Conservation (phyloP, 2,329 filamentous ascomycete genomes). For the Atkinsonella hypoxylon region DNA sequence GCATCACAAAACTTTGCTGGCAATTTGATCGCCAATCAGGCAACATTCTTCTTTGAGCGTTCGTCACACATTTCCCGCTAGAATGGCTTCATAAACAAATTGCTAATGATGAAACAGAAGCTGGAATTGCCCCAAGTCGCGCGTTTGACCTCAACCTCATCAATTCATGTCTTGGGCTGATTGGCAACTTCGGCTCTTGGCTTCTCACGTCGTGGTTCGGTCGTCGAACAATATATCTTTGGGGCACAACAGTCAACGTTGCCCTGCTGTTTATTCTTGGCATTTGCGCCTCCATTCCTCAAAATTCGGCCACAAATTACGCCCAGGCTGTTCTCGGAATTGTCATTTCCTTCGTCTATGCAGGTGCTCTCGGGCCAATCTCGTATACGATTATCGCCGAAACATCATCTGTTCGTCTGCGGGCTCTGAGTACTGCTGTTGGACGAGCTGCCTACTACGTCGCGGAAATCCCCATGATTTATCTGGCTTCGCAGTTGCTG, state of each 20-base stretch:
- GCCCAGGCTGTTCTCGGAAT: conserved; percentile 25
- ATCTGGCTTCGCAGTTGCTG: conserved; percentile 25
- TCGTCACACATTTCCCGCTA: conserved; percentile 6
- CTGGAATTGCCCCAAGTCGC: conserved; percentile 10
- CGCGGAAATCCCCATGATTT: conserved; percentile 29
- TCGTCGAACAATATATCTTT: conserved; percentile 28
- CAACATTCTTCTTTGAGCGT: conserved; percentile 44
- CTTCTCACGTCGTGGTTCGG: conserved; percentile 24
- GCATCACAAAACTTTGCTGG: conserved; percentile 47
- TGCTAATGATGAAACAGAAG: conserved; percentile 4
- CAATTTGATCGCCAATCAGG: conserved; percentile 50
- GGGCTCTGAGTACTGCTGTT: conserved; percentile 26
- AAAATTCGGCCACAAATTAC: conserved; percentile 22
- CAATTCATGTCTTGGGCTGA: conserved; percentile 17
- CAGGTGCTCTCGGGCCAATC: conserved; percentile 24
- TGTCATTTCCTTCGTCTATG: conserved; percentile 27
- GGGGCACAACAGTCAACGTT: conserved; percentile 22
- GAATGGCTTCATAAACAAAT: not conserved
- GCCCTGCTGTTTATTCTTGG: conserved; percentile 24
- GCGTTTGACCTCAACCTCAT: conserved; percentile 17
- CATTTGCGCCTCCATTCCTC: conserved; percentile 21
- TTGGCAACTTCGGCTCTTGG: conserved; percentile 24
- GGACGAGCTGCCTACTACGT: conserved; percentile 29
- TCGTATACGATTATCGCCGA: conserved; percentile 31
- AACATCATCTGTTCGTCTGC: conserved; percentile 29